Conservation (phyloP, 495 filamentous ascomycete genomes). For the Xylaria palmicola region DNA sequence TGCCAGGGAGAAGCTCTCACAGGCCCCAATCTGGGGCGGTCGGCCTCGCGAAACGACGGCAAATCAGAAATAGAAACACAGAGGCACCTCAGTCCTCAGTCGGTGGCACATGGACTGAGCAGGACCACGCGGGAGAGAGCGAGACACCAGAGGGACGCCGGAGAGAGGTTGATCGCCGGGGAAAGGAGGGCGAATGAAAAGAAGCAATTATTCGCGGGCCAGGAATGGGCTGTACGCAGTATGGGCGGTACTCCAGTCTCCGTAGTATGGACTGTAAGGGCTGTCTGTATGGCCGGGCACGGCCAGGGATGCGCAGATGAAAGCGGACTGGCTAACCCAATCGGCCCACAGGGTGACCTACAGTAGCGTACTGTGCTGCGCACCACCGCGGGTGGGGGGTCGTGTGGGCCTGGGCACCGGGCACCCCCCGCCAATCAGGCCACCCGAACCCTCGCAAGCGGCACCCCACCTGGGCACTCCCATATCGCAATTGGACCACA, state of each 20-base stretch:
- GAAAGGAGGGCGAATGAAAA: slow-evolving; percentile 19
- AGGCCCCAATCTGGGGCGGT: not conserved
- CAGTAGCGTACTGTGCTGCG: slow-evolving; percentile 10
- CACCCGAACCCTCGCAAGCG: not conserved
- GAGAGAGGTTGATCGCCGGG: slow-evolving; percentile 10
- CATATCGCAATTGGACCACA: not conserved
- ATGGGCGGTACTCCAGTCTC: too few species aligned
- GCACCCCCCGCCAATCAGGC: slow-evolving; percentile 9
- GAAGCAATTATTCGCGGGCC: slow-evolving; percentile 11
- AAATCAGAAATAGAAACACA: slow-evolving; percentile 3
- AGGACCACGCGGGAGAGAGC: not conserved
- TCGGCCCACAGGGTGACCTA: slow-evolving; percentile 2
- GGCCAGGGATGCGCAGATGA: slow-evolving; percentile 8
- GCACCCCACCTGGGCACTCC: not conserved
- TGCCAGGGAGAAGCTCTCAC: not conserved
- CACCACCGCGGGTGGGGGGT: not conserved
- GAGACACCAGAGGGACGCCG: not conserved
- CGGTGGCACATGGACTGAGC: slow-evolving; percentile 1
- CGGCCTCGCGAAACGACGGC: not conserved
- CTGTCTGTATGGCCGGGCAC: not conserved
- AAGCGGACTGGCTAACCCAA: slow-evolving; percentile 1
- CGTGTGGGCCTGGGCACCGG: too few species aligned
- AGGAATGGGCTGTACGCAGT: too few species aligned
- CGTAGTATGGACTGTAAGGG: too few species aligned
- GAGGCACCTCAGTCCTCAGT: not conserved